phyloP scores from a whole-genome alignment of 2,329 filamentous ascomycete genomes.

The Cercospora janseana region DNA sequence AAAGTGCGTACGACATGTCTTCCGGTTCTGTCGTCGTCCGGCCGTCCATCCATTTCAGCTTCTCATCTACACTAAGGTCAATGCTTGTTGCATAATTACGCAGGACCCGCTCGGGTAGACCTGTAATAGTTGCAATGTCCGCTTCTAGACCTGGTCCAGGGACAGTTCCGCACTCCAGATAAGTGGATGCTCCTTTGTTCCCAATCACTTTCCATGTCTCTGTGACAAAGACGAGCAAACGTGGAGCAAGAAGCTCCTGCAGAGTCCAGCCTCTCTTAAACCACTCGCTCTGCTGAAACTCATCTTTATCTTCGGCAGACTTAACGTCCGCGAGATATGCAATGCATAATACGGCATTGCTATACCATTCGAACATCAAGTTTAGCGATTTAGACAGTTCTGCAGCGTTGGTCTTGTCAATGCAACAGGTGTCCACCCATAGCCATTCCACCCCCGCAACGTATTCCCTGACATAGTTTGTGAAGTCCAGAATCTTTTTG shows the following conservation, averaged over 20 bases:
- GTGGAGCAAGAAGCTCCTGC: conserved; percentile 30
- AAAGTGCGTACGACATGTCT: conserved; percentile 26
- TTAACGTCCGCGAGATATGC: conserved; percentile 25
- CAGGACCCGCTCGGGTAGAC: conserved; percentile 21
- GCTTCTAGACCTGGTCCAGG: conserved; percentile 12
- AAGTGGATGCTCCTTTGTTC: conserved; percentile 20
- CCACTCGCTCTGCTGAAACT: conserved; percentile 23
- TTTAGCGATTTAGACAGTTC: conserved; percentile 28
- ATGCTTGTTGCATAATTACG: conserved; percentile 14
- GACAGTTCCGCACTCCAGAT: background rate
- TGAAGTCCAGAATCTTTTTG: conserved; percentile 25
- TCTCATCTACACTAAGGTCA: conserved; percentile 15
- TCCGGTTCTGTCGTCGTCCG: conserved; percentile 19
- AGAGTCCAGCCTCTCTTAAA: conserved; percentile 30
- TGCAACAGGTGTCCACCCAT: conserved; percentile 32
- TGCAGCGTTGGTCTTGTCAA: conserved; percentile 23
- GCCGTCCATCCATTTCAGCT: conserved; percentile 25
- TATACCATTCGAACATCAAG: conserved; percentile 30
- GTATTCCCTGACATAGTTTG: conserved; percentile 17
- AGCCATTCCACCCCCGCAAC: conserved; percentile 21
- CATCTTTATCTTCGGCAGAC: conserved; percentile 8
- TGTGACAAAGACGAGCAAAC: conserved; percentile 22
- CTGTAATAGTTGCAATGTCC: conserved; percentile 15
- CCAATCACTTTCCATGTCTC: conserved; percentile 28
- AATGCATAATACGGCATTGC: conserved; percentile 22